Conservation (phyloP, 495 filamentous ascomycete species). For the Neurospora sp. region DNA sequence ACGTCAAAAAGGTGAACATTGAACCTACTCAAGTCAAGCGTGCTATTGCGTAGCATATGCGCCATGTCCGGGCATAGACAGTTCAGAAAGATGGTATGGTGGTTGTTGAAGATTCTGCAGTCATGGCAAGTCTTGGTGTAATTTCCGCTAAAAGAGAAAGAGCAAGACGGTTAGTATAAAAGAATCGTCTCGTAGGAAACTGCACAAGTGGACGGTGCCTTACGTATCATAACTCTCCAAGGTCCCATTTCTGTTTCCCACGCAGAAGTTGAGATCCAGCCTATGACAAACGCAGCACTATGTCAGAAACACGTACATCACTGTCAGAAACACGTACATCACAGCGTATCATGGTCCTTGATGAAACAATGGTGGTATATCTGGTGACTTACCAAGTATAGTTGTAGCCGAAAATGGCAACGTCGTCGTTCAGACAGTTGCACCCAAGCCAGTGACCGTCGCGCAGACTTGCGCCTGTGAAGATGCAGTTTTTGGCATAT, state of each 20-base stretch:
- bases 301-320: not conserved
- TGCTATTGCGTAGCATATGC: not conserved
- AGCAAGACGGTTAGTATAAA: not conserved
- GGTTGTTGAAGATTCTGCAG: constrained; percentile 3
- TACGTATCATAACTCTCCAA: constrained; percentile 9
- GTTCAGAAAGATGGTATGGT: constrained; percentile 3
- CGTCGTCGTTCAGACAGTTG: constrained; percentile 11
- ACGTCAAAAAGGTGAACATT: not conserved
- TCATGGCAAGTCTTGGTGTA: constrained; percentile 10
- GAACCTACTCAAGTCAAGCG: constrained; percentile 12
- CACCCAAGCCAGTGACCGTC: constrained; percentile 10
- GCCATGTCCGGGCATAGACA: constrained; percentile 5
- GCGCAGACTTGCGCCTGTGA: constrained; percentile 4
- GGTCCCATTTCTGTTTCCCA: constrained; percentile 10
- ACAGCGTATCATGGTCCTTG: not conserved
- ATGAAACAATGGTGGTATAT: not conserved
- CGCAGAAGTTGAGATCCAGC: constrained; percentile 14
- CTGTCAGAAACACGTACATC: not conserved
- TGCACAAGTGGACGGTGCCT: not conserved
- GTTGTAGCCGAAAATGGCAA: constrained; percentile 9
- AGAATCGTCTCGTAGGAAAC: not conserved
- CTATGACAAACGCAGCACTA: not conserved
- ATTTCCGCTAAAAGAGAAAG: constrained; percentile 2
- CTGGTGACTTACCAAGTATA: constrained; percentile 9
- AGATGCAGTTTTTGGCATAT: constrained; percentile 6